A percentile compares a stretch with the other conserved stretches of the same genome.
These are phyloP conservation scores for Colletotrichum sp. DNA, from an alignment of 2,329 filamentous ascomycete species.

Conservation along the genomic window DNA sequence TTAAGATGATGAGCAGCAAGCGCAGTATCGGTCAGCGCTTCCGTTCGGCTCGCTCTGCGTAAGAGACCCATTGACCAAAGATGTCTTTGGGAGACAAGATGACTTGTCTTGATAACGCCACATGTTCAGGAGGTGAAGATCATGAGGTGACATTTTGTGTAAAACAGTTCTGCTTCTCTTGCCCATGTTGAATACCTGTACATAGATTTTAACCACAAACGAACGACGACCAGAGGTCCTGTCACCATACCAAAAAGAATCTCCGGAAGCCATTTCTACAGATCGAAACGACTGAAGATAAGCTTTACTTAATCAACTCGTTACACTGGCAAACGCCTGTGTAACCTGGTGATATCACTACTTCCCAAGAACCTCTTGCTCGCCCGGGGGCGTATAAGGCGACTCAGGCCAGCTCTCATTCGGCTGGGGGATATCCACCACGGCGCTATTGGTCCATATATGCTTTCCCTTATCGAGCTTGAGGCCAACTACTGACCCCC, in stretches of 20 bases:
- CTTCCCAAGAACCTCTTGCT: background rate
- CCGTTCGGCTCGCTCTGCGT: background rate
- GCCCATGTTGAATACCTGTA: background rate
- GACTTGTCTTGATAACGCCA: background rate
- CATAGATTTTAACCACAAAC: background rate
- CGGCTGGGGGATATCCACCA: slow-evolving; percentile 47
- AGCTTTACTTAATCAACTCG: background rate
- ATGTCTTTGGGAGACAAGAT: background rate
- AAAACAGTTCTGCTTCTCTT: background rate
- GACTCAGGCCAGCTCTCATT: slow-evolving; percentile 11
- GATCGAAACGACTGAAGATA: background rate
- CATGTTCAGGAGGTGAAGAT: background rate
- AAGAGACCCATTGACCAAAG: background rate
- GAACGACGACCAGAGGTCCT: background rate
- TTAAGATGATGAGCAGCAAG: slow-evolving; percentile 8
- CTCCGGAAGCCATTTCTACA: fast-evolving
- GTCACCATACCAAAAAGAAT: background rate
- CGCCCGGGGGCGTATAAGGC: background rate
- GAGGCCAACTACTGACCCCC: slow-evolving; percentile 47
- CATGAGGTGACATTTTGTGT: background rate
- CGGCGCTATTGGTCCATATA: slow-evolving; percentile 50
- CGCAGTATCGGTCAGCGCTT: slow-evolving; percentile 6
- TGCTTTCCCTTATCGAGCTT: slow-evolving; percentile 44
- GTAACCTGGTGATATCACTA: no score
- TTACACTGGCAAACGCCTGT: background rate